Evolutionary conservation across 148 eudicot species (phyloP).

Genomic region (Silene conica): DNA sequence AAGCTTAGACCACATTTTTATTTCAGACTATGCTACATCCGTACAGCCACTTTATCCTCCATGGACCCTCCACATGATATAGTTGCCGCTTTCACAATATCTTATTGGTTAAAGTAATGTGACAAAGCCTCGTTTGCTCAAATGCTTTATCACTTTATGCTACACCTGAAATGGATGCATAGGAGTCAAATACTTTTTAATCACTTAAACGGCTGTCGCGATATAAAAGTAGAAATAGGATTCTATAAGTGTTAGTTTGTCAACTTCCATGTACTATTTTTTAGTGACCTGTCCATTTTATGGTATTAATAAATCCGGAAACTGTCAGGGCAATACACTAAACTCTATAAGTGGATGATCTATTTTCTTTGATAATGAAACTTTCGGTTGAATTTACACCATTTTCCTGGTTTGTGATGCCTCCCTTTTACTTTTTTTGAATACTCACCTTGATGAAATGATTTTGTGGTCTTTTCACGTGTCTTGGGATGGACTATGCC

Average conservation of each 20-base stretch:
- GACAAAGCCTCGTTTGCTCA: slow-evolving; percentile 4
- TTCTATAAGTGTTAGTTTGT: slow-evolving; percentile 10
- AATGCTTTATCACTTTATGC: slow-evolving; percentile 20
- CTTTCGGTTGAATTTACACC: slow-evolving; percentile 26
- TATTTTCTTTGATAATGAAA: slow-evolving; percentile 18
- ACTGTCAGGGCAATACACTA: neutral
- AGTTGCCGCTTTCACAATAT: slow-evolving; percentile 15
- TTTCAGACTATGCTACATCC: slow-evolving; percentile 4
- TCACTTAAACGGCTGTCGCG: slow-evolving; percentile 16
- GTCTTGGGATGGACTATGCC: slow-evolving; percentile 2
- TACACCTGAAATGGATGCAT: slow-evolving; percentile 6
- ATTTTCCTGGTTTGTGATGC: slow-evolving; percentile 11
- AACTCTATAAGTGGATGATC: slow-evolving; percentile 2
- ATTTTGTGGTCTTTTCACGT: neutral
- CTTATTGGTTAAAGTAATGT: slow-evolving; percentile 10
- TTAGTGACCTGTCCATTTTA: slow-evolving; percentile 16
- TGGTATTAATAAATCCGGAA: slow-evolving; percentile 8
- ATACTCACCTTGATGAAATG: neutral
- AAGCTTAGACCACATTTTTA: slow-evolving; percentile 12
- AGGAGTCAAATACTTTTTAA: slow-evolving; percentile 27
- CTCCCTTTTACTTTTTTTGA: slow-evolving; percentile 9
- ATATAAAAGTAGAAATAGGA: slow-evolving; percentile 10
- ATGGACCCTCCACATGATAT: slow-evolving; percentile 7
- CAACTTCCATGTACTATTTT: slow-evolving; percentile 17
- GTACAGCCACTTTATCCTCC: slow-evolving; percentile 19